Evolutionary conservation across 306 rosid genomes (phyloP), one percentile per base, ranked within the genome.

Genomic region (Herpetospermum pedunculosum): DNA sequence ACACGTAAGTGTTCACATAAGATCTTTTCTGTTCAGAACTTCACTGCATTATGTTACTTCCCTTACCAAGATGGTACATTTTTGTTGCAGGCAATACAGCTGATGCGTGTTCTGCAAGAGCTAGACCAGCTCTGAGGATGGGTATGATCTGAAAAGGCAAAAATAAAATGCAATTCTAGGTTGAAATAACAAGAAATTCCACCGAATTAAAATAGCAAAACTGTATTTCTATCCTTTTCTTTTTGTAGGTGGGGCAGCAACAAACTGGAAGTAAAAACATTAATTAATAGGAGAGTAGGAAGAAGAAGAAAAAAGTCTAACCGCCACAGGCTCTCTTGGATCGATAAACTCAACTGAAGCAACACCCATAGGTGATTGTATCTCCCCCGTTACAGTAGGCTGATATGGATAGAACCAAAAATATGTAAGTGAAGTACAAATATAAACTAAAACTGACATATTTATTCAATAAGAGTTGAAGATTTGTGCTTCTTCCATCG

Each of bases 281-380:
- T 16, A 77, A 74, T 10, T 0, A 6, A 40, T 55, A 44, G 16
- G 12, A 64, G 23, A 15, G 19, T 21, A 15, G 16, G 0, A 29
- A 35, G n/a, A 14, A 49, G n/a, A n/a, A n/a, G n/a, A n/a, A 10
- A 5, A 52, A 55, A 25, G 6, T 73, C 83, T 83, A 50, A 91
- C 98, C 80, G 88, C 82, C 25, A 94, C 84, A 84, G 98, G 98
- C 78, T 94, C 97, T 78, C 97, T 83, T 57, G 99, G 96, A 80
- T 94, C 99, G 50, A 94, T 68, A 70, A 94, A 94, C 73, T 94
- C 99, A 77, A 94, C 97, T 2, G 89, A 77, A 35, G 99, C 97
- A 29, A 91, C 89, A 75, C 92, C 96, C 87, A 91, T 50, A 19
- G 96, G 97, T 68, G 99, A 91, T 77, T 85, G 97, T 80, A 94